Evolutionary conservation across 768 basidiomycete species (phyloP).

Genomic region (Macrolepiota dolichaula): DNA sequence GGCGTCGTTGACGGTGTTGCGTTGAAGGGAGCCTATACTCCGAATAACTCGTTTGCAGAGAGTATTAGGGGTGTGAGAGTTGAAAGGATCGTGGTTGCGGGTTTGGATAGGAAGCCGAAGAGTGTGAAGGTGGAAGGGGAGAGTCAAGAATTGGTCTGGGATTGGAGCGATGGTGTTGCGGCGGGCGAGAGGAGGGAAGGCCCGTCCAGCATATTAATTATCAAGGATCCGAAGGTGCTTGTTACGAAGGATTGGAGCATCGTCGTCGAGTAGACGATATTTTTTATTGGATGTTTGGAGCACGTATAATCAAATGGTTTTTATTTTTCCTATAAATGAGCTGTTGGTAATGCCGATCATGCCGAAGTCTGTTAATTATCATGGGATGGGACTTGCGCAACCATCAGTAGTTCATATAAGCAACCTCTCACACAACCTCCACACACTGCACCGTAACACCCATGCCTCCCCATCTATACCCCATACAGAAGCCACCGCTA

Average conservation of each 20-base stretch:
- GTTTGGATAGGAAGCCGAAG: constrained; percentile 59
- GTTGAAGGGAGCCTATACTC: constrained; percentile 42
- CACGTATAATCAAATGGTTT: no score
- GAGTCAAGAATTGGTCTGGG: constrained; percentile 59
- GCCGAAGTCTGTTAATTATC: no score
- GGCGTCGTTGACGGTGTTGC: constrained; percentile 51
- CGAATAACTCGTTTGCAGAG: constrained; percentile 66
- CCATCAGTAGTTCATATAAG: no score
- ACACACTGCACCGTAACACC: no score
- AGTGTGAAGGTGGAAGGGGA: constrained; percentile 48
- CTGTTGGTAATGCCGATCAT: no score
- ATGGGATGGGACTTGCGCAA: no score
- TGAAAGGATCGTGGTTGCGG: constrained; percentile 79
- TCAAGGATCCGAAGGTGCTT: constrained; percentile 70
- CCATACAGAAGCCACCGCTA: no score
- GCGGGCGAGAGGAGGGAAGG: constrained; percentile 60
- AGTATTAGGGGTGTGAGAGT: constrained; percentile 68
- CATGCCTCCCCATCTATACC: no score
- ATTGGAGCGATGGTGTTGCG: constrained; percentile 57
- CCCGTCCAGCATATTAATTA: constrained; percentile 59
- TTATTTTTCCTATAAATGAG: no score
- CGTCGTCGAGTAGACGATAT: constrained; percentile 20
- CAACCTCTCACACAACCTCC: no score
- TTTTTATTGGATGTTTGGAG: background rate
- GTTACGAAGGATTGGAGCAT: constrained; percentile 68